A percentile compares a stretch with the other conserved stretches of the same genome.
Evolutionary conservation across 2,329 filamentous ascomycete genomes (phyloP).

Genomic region (Colletotrichum sp.): DNA sequence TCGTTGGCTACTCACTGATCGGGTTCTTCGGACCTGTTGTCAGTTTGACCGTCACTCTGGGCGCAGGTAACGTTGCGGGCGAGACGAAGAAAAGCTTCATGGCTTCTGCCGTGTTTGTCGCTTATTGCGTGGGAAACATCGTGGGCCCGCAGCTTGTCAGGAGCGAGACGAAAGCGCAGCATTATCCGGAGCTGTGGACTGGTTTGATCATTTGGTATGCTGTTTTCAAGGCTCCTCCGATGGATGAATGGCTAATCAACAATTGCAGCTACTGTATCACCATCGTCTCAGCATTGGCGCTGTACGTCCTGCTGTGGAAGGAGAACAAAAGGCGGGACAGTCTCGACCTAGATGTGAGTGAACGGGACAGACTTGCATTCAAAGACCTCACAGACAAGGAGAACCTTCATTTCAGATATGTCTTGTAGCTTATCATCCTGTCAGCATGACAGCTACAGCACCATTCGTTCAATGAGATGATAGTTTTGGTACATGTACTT

Average conservation of each 20-base stretch:
- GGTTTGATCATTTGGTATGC: slow-evolving; percentile 60
- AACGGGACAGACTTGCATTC: neutral
- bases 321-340: neutral
- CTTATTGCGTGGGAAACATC: slow-evolving; percentile 65
- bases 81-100: slow-evolving; percentile 66
- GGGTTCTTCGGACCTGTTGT: slow-evolving; percentile 65
- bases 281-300: neutral
- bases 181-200: slow-evolving; percentile 63
- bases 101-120: slow-evolving; percentile 62
- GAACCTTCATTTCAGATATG: neutral
- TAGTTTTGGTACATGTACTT: neutral
- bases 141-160: slow-evolving; percentile 63
- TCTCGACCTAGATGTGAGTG: neutral
- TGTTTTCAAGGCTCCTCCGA: neutral
- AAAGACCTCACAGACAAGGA: slow-evolving; percentile 4
- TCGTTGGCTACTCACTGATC: slow-evolving; percentile 62
- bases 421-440: neutral
- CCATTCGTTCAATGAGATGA: neutral
- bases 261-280: neutral
- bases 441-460: neutral
- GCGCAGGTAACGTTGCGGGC: slow-evolving; percentile 57
- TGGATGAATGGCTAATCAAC: no score
- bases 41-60: slow-evolving; percentile 30
- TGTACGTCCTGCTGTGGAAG: neutral
- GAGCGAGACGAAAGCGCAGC: slow-evolving; percentile 52